Evolutionary conservation across 1,284 basidiomycete genomes (phyloP), one percentile per base, ranked within the genome.

Genomic region (Blastosporella zonata): DNA sequence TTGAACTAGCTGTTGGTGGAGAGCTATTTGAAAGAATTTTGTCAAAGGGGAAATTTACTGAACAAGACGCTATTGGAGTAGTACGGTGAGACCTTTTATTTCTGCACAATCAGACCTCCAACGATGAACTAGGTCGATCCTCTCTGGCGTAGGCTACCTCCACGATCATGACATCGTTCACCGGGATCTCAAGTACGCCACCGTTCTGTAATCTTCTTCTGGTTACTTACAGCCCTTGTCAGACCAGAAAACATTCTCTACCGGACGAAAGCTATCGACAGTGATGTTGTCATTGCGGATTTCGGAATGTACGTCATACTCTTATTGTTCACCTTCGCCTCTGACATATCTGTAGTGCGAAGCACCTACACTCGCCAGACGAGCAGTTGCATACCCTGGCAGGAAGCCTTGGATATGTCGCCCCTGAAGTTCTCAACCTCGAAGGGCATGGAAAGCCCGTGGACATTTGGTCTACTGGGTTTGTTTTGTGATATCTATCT

Each of bases 211-310:
- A 10, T 42, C 28, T 28, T 17, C 28, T 13, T 28, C 5, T 15
- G 40, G 28, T 46, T 12, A 48, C 17, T 46, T 40, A 25, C n/a
- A 17, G 44, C 21, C 15, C 2, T 23, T 46, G n/a, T 7, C 50
- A 90, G 87, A 61, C 93, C 95, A 0, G 95, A 98, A 67, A 97
- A 98, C 63, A 96, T 97, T 52, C 75, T 97, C 6, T 97, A 93
- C 66, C 85, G 91, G 46, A 89, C 89, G 7, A 79, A 73, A 50
- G 85, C 80, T 2, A 64, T 77, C 9, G 75, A 86, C 20, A 90
- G 87, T 17, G 87, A 87, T 54, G 78, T 97, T 45, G 93, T 97
- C 46, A 93, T 97, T 46, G 93, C 87, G 17, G 97, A 99, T 68
- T 98, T 99, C 66, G 97, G 97, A 56, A 97, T 99, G 88, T 90